Evolutionary conservation across 2,329 filamentous ascomycete species (phyloP).

Genomic region (Pezicula rhizophila): DNA sequence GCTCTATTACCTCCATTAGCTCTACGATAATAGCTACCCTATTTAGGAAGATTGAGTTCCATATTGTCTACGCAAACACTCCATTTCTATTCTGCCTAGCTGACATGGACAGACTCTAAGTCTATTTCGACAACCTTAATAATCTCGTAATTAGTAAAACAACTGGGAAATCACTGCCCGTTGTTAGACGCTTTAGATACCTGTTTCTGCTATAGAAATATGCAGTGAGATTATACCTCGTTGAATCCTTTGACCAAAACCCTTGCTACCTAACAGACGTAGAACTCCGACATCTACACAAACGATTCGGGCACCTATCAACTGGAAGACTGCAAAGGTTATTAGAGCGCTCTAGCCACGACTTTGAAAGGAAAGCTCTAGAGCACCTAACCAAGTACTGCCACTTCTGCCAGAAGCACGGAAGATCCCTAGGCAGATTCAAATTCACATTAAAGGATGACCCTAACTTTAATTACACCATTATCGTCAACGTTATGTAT

Average conservation of each 20-base stretch:
- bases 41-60: neutral
- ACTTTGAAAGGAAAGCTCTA: neutral
- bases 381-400: conserved; percentile 1
- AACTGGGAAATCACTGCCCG: too few species aligned
- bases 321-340: neutral
- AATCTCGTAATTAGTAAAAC: too few species aligned
- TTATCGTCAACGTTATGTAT: too few species aligned
- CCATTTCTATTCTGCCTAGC: conserved; percentile 4
- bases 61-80: conserved; percentile 3
- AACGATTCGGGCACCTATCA: neutral
- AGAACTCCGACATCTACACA: conserved; percentile 2
- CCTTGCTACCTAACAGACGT: neutral
- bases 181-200: neutral
- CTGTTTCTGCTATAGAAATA: conserved; percentile 2
- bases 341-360: neutral
- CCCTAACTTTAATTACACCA: too few species aligned
- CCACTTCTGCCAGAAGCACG: too few species aligned
- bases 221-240: neutral
- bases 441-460: too few species aligned
- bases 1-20: neutral
- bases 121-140: conserved; percentile 6
- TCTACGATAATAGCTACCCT: neutral
- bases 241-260: neutral
- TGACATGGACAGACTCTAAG: conserved; percentile 3
- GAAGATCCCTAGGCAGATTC: too few species aligned